A percentile compares a stretch with the other conserved stretches of the same genome.
Evolutionary conservation across 2,329 filamentous ascomycete genomes (phyloP).

Genomic region (Exserohilum rostratum): DNA sequence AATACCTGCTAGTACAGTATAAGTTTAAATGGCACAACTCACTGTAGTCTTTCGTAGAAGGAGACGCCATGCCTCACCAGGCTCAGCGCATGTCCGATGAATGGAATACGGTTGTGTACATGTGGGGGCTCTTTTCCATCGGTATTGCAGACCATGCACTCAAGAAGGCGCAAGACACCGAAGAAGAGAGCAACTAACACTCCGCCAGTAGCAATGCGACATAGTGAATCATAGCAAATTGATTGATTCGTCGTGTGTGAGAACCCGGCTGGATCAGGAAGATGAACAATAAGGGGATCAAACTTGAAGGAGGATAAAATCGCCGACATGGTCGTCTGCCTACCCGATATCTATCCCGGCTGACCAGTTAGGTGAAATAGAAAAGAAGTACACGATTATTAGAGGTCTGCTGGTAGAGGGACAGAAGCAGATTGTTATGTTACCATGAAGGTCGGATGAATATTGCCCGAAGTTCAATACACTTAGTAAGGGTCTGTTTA

Average conservation of each 20-base stretch:
- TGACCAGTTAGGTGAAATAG: not conserved
- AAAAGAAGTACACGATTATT: not conserved
- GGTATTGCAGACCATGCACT: not conserved
- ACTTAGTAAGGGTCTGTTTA: not conserved
- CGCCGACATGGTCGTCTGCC: not conserved
- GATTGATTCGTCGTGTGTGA: too few relatives aligned
- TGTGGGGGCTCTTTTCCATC: not conserved
- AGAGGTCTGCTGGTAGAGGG: not conserved
- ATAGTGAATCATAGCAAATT: not conserved
- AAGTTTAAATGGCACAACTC: not conserved
- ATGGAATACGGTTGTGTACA: not conserved
- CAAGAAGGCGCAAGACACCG: not conserved
- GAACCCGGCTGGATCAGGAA: too few relatives aligned
- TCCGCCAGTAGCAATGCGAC: not conserved
- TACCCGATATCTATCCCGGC: not conserved
- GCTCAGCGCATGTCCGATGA: not conserved
- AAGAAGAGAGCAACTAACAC: not conserved
- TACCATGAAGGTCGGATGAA: too few relatives aligned
- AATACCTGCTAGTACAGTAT: not conserved
- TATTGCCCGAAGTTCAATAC: not conserved
- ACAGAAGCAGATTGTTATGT: too few relatives aligned
- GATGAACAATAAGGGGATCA: too few relatives aligned
- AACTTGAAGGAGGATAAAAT: not conserved
- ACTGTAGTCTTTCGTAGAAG: not conserved
- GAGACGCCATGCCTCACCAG: not conserved